Conservation (phyloP, 805 yeast species). For the Cyberlindnera xylosilytica region DNA sequence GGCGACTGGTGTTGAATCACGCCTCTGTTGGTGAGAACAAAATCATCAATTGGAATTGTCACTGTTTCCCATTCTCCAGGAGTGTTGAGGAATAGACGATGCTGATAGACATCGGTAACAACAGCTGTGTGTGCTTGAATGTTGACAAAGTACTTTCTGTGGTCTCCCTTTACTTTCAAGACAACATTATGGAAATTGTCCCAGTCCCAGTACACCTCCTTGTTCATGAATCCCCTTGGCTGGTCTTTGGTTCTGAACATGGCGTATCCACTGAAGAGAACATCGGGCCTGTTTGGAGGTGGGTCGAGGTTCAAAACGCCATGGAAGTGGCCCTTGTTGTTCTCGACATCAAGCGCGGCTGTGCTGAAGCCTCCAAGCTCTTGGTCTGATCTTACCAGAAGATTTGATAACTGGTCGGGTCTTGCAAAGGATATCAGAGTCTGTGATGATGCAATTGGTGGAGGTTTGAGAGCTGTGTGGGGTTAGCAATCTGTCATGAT, state of each 20-base stretch:
- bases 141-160: slow-evolving; percentile 72
- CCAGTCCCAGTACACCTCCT: slow-evolving; percentile 67
- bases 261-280: slow-evolving; percentile 66
- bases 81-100: slow-evolving; percentile 64
- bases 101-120: slow-evolving; percentile 78
- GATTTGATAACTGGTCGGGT: slow-evolving; percentile 44
- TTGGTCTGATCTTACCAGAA: slow-evolving; percentile 65
- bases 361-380: slow-evolving; percentile 80
- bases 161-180: slow-evolving; percentile 68
- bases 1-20: slow-evolving; percentile 52
- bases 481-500: background rate
- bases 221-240: slow-evolving; percentile 36
- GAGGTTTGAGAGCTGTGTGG: slow-evolving; percentile 15
- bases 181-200: slow-evolving; percentile 58
- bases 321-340: slow-evolving; percentile 57
- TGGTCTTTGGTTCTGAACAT: slow-evolving; percentile 79
- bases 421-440: slow-evolving; percentile 57
- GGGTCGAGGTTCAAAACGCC: slow-evolving; percentile 68
- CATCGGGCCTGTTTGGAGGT: slow-evolving; percentile 62
- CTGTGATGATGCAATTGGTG: slow-evolving; percentile 25
- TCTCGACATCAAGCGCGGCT: slow-evolving; percentile 45
- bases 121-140: slow-evolving; percentile 79
- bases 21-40: slow-evolving; percentile 85
- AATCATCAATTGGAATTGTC: slow-evolving; percentile 70
- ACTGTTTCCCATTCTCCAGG: slow-evolving; percentile 86